Conservation (phyloP, 2,329 filamentous ascomycete species). For the Calycina herbarum region DNA sequence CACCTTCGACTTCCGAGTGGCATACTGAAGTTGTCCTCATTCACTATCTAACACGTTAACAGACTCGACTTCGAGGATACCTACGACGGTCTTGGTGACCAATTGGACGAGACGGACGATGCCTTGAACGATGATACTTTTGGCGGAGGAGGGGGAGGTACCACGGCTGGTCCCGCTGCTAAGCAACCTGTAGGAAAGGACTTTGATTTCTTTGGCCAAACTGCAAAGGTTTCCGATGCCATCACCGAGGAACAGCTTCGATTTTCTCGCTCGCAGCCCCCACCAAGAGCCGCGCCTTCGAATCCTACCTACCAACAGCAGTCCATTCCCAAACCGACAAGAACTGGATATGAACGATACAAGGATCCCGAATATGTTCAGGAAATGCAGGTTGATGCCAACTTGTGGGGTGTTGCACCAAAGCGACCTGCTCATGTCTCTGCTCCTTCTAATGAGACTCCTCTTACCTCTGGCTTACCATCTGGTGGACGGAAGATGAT, state of each 20-base stretch:
- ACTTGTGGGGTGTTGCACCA: conserved; percentile 81
- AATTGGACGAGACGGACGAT: conserved; percentile 88
- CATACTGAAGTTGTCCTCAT: background rate
- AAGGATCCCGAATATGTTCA: conserved; percentile 80
- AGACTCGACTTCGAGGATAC: conserved; percentile 93
- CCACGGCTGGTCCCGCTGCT: conserved; percentile 39
- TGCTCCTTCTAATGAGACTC: conserved; percentile 28
- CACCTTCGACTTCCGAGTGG: background rate
- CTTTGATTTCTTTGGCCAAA: conserved; percentile 95
- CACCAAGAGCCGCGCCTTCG: conserved; percentile 47
- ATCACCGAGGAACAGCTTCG: conserved; percentile 90
- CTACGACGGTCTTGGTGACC: conserved; percentile 90
- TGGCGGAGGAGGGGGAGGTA: conserved; percentile 47
- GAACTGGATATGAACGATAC: conserved; percentile 91
- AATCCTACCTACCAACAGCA: conserved; percentile 41
- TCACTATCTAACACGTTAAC: conserved; percentile 16
- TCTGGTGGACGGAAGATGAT: conserved; percentile 71
- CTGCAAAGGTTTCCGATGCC: conserved; percentile 79
- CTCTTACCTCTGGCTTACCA: conserved; percentile 38
- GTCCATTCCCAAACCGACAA: conserved; percentile 59
- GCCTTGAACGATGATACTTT: conserved; percentile 98
- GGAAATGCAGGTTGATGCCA: conserved; percentile 88
- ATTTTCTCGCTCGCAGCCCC: conserved; percentile 72
- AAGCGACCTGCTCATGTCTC: conserved; percentile 48
- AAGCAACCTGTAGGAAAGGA: conserved; percentile 73